Evolutionary conservation across 805 yeast genomes (phyloP), one percentile per base, ranked within the genome.

Genomic region (Ogataea parapolymorpha): DNA sequence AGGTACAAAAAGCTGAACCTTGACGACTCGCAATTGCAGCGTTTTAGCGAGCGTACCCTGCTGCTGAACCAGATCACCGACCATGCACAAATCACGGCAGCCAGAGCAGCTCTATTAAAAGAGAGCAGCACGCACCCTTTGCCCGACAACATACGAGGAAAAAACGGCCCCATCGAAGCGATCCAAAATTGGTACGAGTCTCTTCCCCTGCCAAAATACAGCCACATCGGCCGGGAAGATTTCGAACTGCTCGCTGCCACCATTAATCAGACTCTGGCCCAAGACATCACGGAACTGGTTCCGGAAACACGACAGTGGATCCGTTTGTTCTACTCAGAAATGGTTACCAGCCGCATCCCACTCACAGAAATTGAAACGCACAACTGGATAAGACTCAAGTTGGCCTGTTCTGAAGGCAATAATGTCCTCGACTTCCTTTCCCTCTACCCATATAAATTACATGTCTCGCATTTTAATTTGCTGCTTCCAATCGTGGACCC

Each of bases 321-420:
- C 12, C 37, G 36, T 4, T 16, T 34, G 3, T 29, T 45, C 2
- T 52, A 46, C 32, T 24, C 34, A 3, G 43, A 44, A 12, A 30
- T 42, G 35, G 25, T 39, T 1, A 16, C 24, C 5, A 11, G 23
- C 13, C 26, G 24, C 2, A 26, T 44, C 10, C 33, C 32, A 14
- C 29, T 52, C 23, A 41, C 51, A 4, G 48, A 48, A 26, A 23
- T 43, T 4, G 54, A 49, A 17, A 41, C 46, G 1, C 29, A 34
- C 33, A 45, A 40, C 26, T 43, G 42, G 37, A 26, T 50, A 9
- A 25, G 23, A 22, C n/a, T 45, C 13, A 41, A 39, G 29, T 6
- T 39, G 15, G 17, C 24, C 5, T 18, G 26, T 11, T 9, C 23
- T 1, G 26, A 35, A 5, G 25, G 22, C 15, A 26, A 33, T 14